Percentiles rank a stretch among this genome's conserved stretches.
Conservation (phyloP, 129 eudicot species). For the Saposhnikovia divaricata region DNA sequence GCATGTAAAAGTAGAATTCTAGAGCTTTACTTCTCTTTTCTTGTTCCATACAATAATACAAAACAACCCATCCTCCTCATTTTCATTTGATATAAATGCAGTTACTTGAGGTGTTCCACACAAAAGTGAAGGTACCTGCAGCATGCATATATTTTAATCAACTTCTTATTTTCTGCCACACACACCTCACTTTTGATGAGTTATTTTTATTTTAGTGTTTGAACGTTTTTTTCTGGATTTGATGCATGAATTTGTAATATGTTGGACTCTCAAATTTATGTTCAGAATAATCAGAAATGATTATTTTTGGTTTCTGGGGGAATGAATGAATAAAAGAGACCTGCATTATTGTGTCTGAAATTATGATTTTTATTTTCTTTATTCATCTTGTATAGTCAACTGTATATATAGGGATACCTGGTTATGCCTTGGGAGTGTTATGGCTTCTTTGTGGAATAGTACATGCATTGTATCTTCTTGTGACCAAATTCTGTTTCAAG, state of each 20-base stretch:
- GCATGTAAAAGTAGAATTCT: neutral
- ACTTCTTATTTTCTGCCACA: neutral
- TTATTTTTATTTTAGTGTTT: too few relatives aligned
- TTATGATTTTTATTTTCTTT: neutral
- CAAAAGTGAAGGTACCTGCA: neutral
- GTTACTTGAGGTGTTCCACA: neutral
- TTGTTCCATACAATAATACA: neutral
- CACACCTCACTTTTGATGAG: too few relatives aligned
- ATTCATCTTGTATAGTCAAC: conserved; percentile 59
- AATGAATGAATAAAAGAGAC: too few relatives aligned
- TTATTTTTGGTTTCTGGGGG: too few relatives aligned
- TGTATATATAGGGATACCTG: conserved; percentile 63
- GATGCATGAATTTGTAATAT: neutral
- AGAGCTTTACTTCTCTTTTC: neutral
- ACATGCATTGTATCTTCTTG: conserved; percentile 41
- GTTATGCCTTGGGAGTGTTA: conserved; percentile 54
- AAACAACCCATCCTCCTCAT: neutral
- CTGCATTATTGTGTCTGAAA: conserved; percentile 30
- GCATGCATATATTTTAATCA: neutral
- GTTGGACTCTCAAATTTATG: too few relatives aligned
- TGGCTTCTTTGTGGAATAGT: conserved; percentile 66
- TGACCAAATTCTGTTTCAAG: conserved; percentile 33
- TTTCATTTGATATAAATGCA: neutral
- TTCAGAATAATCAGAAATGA: too few relatives aligned
- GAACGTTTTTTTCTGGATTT: too few relatives aligned